Evolutionary conservation across 306 rosid genomes (phyloP), one percentile per base, ranked within the genome.

Genomic region (Dryas alaskensis): DNA sequence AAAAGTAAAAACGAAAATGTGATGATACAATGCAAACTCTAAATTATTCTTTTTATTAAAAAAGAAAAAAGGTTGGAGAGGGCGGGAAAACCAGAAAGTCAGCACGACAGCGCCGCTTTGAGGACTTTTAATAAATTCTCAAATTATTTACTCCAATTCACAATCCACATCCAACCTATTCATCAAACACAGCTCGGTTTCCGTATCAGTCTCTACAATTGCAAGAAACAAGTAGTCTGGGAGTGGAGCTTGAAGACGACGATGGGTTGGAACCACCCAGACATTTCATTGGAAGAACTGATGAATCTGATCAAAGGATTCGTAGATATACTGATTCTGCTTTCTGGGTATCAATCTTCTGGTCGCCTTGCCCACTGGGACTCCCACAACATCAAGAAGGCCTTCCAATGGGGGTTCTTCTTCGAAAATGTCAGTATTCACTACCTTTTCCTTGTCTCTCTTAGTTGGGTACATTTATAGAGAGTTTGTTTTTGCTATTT

Each of bases 291-390:
- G 62, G 79, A 75, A 2, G 73, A 79, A 57, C 25, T 83, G 19
- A 69, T 75, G 75, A 60, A 70, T 58, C 72, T 83, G 76, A 67
- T 80, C 5, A 75, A 75, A 72, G 86, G 84, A 79, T 79, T 79
- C 46, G 81, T 83, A 31, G 86, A 83, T 79, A 75, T 83, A 60
- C 83, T 83, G 39, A 72, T 76, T 75, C 49, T 79, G 60, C 65
- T 82, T 60, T 75, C 86, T 83, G 86, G 86, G 84, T 79, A 75
- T 47, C 86, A 76, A 54, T 83, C 81, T 2, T 79, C 81, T n/a
- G 84, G 81, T 76, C 73, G 69, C 16, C 40, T 67, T 67, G 84
- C 83, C 49, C 83, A 70, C 69, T 83, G 86, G 86, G 81, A 83
- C 31, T 46, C 78, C 42, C 67, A n/a, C 8, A 79, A 79, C 65